Evolutionary conservation across 805 yeast genomes (phyloP).

Genomic region (Kodamaea kaohsiungensis): DNA sequence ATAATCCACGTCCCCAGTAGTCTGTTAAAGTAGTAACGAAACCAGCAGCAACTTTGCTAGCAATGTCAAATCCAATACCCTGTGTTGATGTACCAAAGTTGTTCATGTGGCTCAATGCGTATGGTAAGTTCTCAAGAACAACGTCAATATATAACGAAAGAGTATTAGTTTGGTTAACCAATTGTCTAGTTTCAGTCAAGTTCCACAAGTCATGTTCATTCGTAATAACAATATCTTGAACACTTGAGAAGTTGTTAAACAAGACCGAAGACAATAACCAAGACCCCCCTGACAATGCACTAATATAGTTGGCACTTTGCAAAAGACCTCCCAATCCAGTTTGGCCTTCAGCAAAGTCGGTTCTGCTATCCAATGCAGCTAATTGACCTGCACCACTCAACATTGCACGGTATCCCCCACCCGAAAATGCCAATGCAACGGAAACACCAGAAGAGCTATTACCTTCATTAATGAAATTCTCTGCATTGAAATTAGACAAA

Average conservation of each 20-base stretch:
- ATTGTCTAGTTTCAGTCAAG: constrained; percentile 27
- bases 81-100: constrained; percentile 25
- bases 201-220: constrained; percentile 38
- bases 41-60: constrained; percentile 54
- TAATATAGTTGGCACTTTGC: constrained; percentile 66
- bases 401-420: constrained; percentile 49
- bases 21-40: constrained; percentile 69
- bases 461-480: constrained; percentile 18
- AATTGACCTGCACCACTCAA: constrained; percentile 81
- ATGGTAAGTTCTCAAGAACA: constrained; percentile 22
- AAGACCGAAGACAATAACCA: constrained; percentile 76
- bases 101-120: constrained; percentile 30
- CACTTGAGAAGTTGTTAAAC: constrained; percentile 70
- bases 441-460: constrained; percentile 12
- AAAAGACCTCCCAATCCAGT: constrained; percentile 71
- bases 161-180: constrained; percentile 25
- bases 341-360: constrained; percentile 47
- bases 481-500: constrained; percentile 23
- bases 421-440: constrained; percentile 40
- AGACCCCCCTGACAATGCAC: constrained; percentile 83
- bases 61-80: constrained; percentile 53
- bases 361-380: constrained; percentile 75
- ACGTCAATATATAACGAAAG: constrained; percentile 21
- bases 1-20: constrained; percentile 75
- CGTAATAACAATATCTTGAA: constrained; percentile 51